Conservation (phyloP, 2,329 filamentous ascomycete genomes). For the Sclerotinia borealis region DNA sequence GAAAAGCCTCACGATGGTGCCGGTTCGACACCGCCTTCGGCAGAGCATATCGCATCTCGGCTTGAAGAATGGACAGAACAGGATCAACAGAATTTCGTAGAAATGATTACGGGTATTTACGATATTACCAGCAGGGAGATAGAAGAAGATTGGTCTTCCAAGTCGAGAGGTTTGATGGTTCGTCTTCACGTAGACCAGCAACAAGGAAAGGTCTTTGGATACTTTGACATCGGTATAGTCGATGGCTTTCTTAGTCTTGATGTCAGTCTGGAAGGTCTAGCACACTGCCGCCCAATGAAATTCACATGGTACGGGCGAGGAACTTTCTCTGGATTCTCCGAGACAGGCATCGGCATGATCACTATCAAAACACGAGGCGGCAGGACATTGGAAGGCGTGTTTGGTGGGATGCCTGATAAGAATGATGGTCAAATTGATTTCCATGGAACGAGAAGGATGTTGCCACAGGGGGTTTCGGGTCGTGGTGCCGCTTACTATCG, state of each 20-base stretch:
- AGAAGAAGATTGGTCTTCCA: neutral
- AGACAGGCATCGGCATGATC: neutral
- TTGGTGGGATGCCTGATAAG: neutral
- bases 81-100: neutral
- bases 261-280: neutral
- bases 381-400: neutral
- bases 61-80: neutral
- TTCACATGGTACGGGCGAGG: neutral
- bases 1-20: neutral
- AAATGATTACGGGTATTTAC: neutral
- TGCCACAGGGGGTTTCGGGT: neutral
- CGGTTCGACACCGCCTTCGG: neutral
- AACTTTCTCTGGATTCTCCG: neutral
- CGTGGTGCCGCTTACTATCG: neutral
- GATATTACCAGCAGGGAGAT: constrained; percentile 2
- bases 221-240: neutral
- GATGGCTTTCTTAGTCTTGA: neutral
- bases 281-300: neutral
- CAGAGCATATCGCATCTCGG: too few species aligned
- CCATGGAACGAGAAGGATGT: neutral
- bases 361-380: neutral
- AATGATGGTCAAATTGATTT: neutral
- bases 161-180: neutral
- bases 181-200: constrained; percentile 1
- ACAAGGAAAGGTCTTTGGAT: neutral